Base-by-base conservation (phyloP, 208 protist genomes). In the Entamoeba histolytica region DNA sequence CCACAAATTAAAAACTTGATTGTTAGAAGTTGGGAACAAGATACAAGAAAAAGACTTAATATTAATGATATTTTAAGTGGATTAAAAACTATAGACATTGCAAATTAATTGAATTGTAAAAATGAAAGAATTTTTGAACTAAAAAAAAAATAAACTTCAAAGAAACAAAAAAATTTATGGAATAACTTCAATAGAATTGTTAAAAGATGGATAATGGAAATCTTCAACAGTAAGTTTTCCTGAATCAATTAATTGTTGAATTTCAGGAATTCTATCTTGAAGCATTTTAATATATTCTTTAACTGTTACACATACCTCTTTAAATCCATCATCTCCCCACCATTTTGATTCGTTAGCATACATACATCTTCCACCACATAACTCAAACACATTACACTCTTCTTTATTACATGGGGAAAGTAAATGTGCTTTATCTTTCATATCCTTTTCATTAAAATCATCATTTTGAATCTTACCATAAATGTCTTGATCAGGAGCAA, bases 301-400 rank as follows among this genome's bases (percentile, higher is more conserved):
- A 5, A 94, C 35, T 14, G 92, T 93, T 19, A n/a, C 61, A 91
- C 94, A 95, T 12, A 95, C 93, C 4, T 92, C 44, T 14, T 93
- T 23, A 51, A 92, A 92, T 23, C 94, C 93, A 44, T 95, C 52
- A 28, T 94, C 93, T 28, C 49, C 55, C 94, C 94, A 95, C 23
- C 55, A 94, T 19, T 93, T 35, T 4, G 94, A 95, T 35, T 92
- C 31, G 49, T 94, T 95, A 15, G 93, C 94, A 91, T 95, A 95
- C 31, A 95, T 19, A 91, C 95, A 95, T 39, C 95, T 55, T 39
- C 95, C 95, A n/a, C 93, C 93, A 78, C 95, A 95, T 2, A 93
- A 28, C 2, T 93, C 8, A 10, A 47, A 49, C 0, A 92, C 92
- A 3, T 94, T 57, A 92, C 95, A 95, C 4, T 23, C 28, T 44